phyloP scores from a whole-genome alignment of 306 rosid genomes.

The Pterocarpus macrocarpus region DNA sequence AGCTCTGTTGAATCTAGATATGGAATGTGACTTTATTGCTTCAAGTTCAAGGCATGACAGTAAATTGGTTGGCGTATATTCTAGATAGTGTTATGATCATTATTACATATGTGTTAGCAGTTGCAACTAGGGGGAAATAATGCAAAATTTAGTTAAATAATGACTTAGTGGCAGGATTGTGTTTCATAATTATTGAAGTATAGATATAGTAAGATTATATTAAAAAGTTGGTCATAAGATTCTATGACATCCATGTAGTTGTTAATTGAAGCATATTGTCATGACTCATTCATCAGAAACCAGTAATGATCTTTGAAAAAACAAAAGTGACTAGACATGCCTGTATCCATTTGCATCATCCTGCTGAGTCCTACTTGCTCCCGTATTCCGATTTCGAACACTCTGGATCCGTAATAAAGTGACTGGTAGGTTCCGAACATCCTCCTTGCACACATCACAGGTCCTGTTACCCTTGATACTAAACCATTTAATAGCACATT shows the following conservation, averaged over 20 bases:
- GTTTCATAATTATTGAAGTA: slow-evolving; percentile 28
- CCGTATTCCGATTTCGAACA: slow-evolving; percentile 60
- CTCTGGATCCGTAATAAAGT: slow-evolving; percentile 91
- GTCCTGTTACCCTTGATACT: slow-evolving; percentile 95
- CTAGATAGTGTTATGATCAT: not conserved
- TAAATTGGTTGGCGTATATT: not conserved
- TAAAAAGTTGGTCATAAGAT: slow-evolving; percentile 11
- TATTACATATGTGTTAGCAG: not conserved
- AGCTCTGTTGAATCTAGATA: slow-evolving; percentile 2
- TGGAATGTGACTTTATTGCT: slow-evolving; percentile 6
- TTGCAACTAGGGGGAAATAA: not conserved
- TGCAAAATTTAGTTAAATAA: slow-evolving; percentile 6
- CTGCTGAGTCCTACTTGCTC: slow-evolving; percentile 62
- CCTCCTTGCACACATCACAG: slow-evolving; percentile 92
- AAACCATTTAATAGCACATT: slow-evolving; percentile 97
- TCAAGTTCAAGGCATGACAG: slow-evolving; percentile 24
- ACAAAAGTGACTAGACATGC: slow-evolving; percentile 52
- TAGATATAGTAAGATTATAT: not conserved
- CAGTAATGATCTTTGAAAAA: slow-evolving; percentile 3
- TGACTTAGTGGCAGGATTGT: not conserved
- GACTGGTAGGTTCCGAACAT: slow-evolving; percentile 87
- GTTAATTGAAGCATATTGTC: slow-evolving; percentile 1
- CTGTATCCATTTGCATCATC: slow-evolving; percentile 72
- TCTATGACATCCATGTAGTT: slow-evolving; percentile 17
- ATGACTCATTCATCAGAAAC: slow-evolving; percentile 14